A percentile compares a stretch with the other conserved stretches of the same genome.
phyloP scores from a whole-genome alignment of 176 grass and related monocot species.

The Lolium rigidum region DNA sequence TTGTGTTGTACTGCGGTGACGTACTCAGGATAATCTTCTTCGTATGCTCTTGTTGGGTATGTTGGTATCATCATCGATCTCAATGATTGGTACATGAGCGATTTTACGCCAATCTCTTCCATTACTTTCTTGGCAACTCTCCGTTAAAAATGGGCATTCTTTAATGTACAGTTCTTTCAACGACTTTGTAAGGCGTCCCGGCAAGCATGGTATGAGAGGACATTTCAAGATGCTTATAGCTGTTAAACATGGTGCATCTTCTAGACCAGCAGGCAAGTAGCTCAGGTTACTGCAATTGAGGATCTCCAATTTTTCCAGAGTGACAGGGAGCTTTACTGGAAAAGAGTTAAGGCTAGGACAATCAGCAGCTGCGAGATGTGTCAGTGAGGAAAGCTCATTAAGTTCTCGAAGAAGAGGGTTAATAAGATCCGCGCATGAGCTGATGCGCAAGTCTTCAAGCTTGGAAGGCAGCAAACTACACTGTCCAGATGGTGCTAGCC shows the following conservation, averaged over 20 bases:
- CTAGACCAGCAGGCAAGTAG: conserved; percentile 53
- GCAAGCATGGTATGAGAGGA: conserved; percentile 57
- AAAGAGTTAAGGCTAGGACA: conserved; percentile 59
- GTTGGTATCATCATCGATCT: conserved; percentile 33
- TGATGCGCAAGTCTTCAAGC: conserved; percentile 71
- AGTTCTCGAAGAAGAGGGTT: conserved; percentile 58
- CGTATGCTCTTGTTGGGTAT: conserved; percentile 5
- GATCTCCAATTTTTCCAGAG: conserved; percentile 60
- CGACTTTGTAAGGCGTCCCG: conserved; percentile 46
- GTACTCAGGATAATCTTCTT: conserved; percentile 32
- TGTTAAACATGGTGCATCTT: conserved; percentile 45
- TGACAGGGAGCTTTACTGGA: conserved; percentile 51
- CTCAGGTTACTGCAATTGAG: conserved; percentile 54
- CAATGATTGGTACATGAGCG: conserved; percentile 54
- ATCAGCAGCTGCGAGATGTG: conserved; percentile 43
- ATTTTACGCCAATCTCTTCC: conserved; percentile 62
- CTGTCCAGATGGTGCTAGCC: conserved; percentile 40
- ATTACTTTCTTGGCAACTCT: conserved; percentile 44
- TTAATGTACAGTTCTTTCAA: conserved; percentile 63
- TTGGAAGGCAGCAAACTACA: conserved; percentile 40
- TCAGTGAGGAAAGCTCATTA: conserved; percentile 43
- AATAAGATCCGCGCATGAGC: conserved; percentile 58
- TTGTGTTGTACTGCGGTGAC: conserved; percentile 5
- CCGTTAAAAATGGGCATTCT: conserved; percentile 55
- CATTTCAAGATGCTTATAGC: conserved; percentile 56